Evolutionary conservation across 257 asterid genomes (phyloP).

Genomic region (Forsythia suspensa): DNA sequence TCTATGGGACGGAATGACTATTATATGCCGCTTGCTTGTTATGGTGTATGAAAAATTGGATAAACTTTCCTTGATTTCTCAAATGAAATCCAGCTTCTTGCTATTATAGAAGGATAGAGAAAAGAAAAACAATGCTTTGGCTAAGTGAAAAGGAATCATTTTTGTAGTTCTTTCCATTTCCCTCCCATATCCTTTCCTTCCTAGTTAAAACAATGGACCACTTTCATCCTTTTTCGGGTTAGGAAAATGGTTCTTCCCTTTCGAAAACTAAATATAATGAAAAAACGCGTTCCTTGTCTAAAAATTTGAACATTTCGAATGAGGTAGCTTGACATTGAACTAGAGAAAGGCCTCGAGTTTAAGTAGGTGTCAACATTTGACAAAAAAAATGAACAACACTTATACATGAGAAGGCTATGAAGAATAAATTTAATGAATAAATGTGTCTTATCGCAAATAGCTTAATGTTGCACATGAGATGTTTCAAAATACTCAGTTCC

Average conservation of each 20-base stretch:
- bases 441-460: no score
- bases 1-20: no score
- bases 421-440: no score
- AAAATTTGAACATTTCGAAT: background rate
- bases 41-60: background rate
- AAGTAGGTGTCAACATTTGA: background rate
- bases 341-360: background rate
- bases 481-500: background rate
- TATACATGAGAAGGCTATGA: background rate
- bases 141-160: background rate
- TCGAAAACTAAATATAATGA: background rate
- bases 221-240: background rate
- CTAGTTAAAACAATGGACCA: background rate
- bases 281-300: no score
- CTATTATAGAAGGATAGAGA: background rate
- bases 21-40: no score
- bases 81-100: background rate
- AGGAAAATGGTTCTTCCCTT: background rate
- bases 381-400: background rate
- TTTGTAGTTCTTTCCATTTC: background rate
- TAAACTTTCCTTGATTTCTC: background rate
- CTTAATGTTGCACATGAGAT: background rate
- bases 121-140: background rate
- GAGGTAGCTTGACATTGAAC: background rate
- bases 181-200: background rate